Evolutionary conservation across 352 stramenopile species (phyloP).

Genomic region (Aphanomyces astaci): DNA sequence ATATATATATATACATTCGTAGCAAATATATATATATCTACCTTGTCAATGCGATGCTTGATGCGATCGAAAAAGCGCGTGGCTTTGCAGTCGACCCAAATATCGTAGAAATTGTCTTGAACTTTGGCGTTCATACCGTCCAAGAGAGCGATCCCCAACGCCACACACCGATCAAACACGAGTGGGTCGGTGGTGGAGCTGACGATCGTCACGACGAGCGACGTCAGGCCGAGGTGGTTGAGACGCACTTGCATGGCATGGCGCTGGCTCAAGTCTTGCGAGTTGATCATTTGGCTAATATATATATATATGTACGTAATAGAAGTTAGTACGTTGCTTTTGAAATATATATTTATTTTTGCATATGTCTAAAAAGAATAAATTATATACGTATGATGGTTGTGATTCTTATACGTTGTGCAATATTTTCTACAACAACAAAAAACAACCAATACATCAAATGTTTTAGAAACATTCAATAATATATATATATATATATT

Average conservation of each 20-base stretch:
- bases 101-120: constrained; percentile 54
- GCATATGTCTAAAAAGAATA: no score
- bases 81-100: constrained; percentile 31
- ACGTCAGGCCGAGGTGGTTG: constrained; percentile 49
- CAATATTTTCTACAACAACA: no score
- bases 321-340: no score
- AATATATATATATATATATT: no score
- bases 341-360: no score
- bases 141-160: constrained; percentile 55
- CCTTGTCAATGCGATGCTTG: constrained; percentile 39
- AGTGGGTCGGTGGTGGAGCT: constrained; percentile 42
- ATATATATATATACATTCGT: no score
- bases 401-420: no score
- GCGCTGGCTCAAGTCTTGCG: constrained; percentile 37
- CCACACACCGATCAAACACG: constrained; percentile 48
- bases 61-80: constrained; percentile 44
- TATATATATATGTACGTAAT: no score
- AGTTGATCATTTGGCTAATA: constrained; percentile 63
- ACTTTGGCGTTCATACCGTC: constrained; percentile 73
- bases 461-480: no score
- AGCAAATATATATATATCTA: no score
- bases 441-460: no score
- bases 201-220: constrained; percentile 59
- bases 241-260: constrained; percentile 64
- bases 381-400: no score